Evolutionary conservation across 2,329 filamentous ascomycete genomes (phyloP).

Genomic region (Neopestalotiopsis sp.): DNA sequence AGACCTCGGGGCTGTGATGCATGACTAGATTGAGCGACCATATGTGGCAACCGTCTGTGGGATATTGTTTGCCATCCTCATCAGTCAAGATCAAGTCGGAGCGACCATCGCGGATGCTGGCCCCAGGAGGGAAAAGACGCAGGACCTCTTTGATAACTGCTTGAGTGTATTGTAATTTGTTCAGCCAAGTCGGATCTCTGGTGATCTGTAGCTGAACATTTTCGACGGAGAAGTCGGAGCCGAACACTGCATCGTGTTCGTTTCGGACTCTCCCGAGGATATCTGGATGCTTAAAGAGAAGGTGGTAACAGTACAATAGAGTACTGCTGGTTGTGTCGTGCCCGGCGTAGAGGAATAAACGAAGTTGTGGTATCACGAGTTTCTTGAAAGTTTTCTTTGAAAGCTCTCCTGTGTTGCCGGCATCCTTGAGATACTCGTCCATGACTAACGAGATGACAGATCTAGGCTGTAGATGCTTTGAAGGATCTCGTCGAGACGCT

Average conservation of each 20-base stretch:
- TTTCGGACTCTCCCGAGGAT: slow-evolving; percentile 37
- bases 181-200: background rate
- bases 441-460: slow-evolving; percentile 29
- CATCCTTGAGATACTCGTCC: slow-evolving; percentile 26
- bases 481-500: background rate
- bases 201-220: slow-evolving; percentile 14
- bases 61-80: slow-evolving; percentile 42
- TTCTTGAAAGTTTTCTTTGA: slow-evolving; percentile 24
- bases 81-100: slow-evolving; percentile 41
- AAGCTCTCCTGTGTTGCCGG: slow-evolving; percentile 9
- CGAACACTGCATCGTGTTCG: slow-evolving; percentile 43
- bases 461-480: slow-evolving; percentile 15
- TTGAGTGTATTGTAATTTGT: slow-evolving; percentile 38
- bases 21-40: slow-evolving; percentile 32
- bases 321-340: slow-evolving; percentile 70
- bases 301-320: slow-evolving; percentile 53
- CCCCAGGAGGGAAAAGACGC: slow-evolving; percentile 50
- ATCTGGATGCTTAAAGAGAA: slow-evolving; percentile 36
- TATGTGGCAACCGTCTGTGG: slow-evolving; percentile 27
- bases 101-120: slow-evolving; percentile 41
- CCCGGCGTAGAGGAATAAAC: slow-evolving; percentile 57
- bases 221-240: slow-evolving; percentile 32
- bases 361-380: slow-evolving; percentile 26
- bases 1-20: slow-evolving; percentile 41
- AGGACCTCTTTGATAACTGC: slow-evolving; percentile 44